phyloP scores from a whole-genome alignment of 306 rosid genomes.

The Sphenostylis stenocarpa region DNA sequence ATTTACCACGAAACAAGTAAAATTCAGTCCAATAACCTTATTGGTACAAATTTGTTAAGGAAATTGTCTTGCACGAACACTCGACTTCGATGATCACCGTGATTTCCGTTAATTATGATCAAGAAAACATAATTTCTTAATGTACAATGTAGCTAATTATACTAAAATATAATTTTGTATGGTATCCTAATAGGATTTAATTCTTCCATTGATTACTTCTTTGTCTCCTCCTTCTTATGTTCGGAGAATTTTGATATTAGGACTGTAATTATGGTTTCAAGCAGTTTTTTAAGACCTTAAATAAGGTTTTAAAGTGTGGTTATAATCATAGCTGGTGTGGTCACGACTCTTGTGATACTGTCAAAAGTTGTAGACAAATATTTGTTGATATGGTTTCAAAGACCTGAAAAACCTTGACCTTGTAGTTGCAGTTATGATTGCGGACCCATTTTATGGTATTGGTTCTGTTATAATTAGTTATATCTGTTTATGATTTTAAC shows the following conservation, averaged over 20 bases:
- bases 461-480: not conserved
- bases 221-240: not conserved
- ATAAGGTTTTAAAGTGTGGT: not conserved
- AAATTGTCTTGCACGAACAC: not conserved
- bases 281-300: not conserved
- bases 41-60: not conserved
- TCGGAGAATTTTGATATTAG: not conserved
- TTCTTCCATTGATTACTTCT: not conserved
- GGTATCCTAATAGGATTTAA: not conserved
- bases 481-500: not conserved
- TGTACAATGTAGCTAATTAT: not conserved
- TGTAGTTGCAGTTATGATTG: not conserved
- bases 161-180: not conserved
- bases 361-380: not conserved
- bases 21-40: not conserved
- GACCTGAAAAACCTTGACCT: not conserved
- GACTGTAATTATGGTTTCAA: not conserved
- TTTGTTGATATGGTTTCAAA: not conserved
- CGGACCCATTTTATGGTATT: not conserved
- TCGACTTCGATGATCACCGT: not conserved
- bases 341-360: not conserved
- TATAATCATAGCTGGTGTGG: not conserved
- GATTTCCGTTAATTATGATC: not conserved
- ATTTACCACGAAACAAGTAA: not conserved
- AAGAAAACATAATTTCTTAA: not conserved